Conservation (phyloP, 805 yeast species). For the Millerago galiae region DNA sequence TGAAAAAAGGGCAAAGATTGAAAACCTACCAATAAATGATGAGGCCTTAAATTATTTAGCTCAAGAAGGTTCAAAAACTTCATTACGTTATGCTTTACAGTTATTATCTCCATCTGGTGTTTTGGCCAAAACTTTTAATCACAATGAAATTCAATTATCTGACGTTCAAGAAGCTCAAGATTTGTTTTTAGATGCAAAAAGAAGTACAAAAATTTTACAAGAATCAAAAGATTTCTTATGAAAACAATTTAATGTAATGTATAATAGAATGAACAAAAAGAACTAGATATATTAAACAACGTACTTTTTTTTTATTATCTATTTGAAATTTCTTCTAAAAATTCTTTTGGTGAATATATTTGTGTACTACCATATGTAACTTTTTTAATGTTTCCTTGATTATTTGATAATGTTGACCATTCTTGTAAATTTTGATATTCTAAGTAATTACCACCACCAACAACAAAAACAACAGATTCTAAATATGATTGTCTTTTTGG, state of each 20-base stretch:
- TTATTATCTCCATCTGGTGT: conserved; percentile 87
- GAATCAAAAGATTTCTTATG: conserved; percentile 28
- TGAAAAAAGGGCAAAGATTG: conserved; percentile 74
- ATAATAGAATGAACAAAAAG: conserved; percentile 3
- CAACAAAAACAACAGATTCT: conserved; percentile 82
- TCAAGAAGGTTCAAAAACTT: conserved; percentile 63
- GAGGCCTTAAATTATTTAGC: conserved; percentile 78
- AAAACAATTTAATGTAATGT: conserved; percentile 5
- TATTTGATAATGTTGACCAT: conserved; percentile 49
- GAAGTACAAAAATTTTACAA: conserved; percentile 66
- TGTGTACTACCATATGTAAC: conserved; percentile 87
- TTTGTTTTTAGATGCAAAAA: conserved; percentile 78
- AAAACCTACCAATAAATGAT: conserved; percentile 54
- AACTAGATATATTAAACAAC: background rate
- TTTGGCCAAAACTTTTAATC: conserved; percentile 65
- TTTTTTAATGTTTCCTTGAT: conserved; percentile 37
- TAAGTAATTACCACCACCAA: conserved; percentile 94
- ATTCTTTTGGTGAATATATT: conserved; percentile 62
- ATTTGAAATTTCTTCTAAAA: conserved; percentile 51
- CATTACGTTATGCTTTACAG: conserved; percentile 89
- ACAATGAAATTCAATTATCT: conserved; percentile 55
- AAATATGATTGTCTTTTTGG: conserved; percentile 79
- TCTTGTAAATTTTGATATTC: conserved; percentile 94
- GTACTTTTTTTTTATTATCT: background rate
- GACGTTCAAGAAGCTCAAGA: conserved; percentile 82